phyloP scores from a whole-genome alignment of 805 yeast species.

The Scheffersomyces coipomensis region DNA sequence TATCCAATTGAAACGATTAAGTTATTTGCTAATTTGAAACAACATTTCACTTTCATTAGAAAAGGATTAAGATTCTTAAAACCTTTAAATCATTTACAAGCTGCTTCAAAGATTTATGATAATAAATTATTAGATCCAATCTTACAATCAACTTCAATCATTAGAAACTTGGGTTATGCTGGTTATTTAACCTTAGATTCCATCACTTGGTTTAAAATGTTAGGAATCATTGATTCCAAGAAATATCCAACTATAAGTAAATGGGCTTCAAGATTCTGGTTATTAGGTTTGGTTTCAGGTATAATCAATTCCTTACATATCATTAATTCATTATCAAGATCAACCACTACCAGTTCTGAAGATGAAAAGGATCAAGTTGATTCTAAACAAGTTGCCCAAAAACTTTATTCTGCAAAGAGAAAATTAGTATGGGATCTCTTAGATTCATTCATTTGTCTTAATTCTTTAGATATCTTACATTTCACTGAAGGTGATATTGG shows the following conservation, averaged over 20 bases:
- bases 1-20: slow-evolving; percentile 45
- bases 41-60: slow-evolving; percentile 66
- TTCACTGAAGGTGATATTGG: slow-evolving; percentile 81
- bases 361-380: slow-evolving; percentile 26
- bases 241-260: slow-evolving; percentile 51
- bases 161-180: slow-evolving; percentile 61
- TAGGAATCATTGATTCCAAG: slow-evolving; percentile 52
- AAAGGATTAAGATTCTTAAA: slow-evolving; percentile 83
- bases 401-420: slow-evolving; percentile 51
- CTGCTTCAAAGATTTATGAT: slow-evolving; percentile 65
- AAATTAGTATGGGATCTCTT: slow-evolving; percentile 74
- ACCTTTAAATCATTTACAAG: slow-evolving; percentile 69
- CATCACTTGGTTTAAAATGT: slow-evolving; percentile 56
- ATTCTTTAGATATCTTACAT: slow-evolving; percentile 58
- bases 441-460: slow-evolving; percentile 74
- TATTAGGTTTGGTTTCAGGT: slow-evolving; percentile 64
- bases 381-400: slow-evolving; percentile 37
- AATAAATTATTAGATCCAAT: slow-evolving; percentile 68
- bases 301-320: slow-evolving; percentile 48
- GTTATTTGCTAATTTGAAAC: slow-evolving; percentile 55
- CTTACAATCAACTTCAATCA: slow-evolving; percentile 49
- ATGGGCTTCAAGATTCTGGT: slow-evolving; percentile 74
- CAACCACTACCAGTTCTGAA: slow-evolving; percentile 13
- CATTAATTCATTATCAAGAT: slow-evolving; percentile 2
- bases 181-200: slow-evolving; percentile 66